These are phyloP conservation scores for Stemphylium vesicarium DNA, from an alignment of 2,329 filamentous ascomycete species.

Conservation along the genomic window DNA sequence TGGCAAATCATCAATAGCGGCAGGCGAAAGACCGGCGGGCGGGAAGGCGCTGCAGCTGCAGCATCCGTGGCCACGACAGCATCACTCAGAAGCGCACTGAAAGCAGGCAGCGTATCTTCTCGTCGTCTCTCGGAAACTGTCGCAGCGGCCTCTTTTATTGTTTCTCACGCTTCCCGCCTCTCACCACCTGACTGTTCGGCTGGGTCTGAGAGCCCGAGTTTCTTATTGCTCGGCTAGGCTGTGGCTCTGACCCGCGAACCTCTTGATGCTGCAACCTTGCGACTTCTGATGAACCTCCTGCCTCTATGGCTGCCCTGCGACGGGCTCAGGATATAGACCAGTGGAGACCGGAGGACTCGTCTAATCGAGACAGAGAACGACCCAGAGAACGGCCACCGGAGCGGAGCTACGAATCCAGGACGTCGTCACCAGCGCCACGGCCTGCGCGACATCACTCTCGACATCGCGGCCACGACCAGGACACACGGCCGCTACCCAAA, in stretches of 20 bases:
- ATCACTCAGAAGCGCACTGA: constrained; percentile 31
- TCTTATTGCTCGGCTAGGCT: constrained; percentile 44
- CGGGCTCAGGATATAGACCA: constrained; percentile 52
- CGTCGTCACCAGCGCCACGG: constrained; percentile 47
- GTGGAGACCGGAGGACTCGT: constrained; percentile 52
- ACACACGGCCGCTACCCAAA: constrained; percentile 33
- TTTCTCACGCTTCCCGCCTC: constrained; percentile 16
- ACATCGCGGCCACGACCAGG: constrained; percentile 37
- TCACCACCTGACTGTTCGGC: constrained; percentile 18
- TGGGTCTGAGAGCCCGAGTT: constrained; percentile 28
- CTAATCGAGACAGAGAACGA: constrained; percentile 41
- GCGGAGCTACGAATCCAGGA: constrained; percentile 36
- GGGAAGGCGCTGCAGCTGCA: constrained; percentile 25
- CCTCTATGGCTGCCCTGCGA: constrained; percentile 54
- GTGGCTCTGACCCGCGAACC: constrained; percentile 46
- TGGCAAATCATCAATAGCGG: constrained; percentile 31
- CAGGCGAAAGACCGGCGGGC: constrained; percentile 36
- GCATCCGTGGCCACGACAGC: constrained; percentile 28
- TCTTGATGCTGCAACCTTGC: constrained; percentile 44
- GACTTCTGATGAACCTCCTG: constrained; percentile 47
- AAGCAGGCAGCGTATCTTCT: constrained; percentile 24
- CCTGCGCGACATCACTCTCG: constrained; percentile 43
- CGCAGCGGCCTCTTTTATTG: constrained; percentile 17
- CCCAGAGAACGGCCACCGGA: constrained; percentile 34
- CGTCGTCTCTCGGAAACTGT: constrained; percentile 18